Evolutionary conservation across 2,329 filamentous ascomycete genomes (phyloP).

Genomic region (Rhynchosporium secalis): DNA sequence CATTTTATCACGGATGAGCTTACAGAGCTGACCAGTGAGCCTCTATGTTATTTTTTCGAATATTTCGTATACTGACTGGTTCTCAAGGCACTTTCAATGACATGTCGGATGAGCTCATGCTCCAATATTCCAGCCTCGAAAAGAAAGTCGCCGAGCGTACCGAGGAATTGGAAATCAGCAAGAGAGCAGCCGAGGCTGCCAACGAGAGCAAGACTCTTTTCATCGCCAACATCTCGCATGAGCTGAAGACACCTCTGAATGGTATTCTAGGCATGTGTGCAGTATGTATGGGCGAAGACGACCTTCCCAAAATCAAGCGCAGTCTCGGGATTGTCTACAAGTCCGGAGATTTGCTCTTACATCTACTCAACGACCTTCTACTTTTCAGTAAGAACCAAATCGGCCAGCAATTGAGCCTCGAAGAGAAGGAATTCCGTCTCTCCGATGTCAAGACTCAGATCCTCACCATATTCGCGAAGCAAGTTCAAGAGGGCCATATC

Average conservation of each 20-base stretch:
- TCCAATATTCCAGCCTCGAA: slow-evolving; percentile 83
- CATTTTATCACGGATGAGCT: slow-evolving; percentile 80
- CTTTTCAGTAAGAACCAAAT: slow-evolving; percentile 97
- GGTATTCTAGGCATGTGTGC: slow-evolving; percentile 94
- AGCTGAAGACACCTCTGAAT: slow-evolving; percentile 92
- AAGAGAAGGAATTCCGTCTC: slow-evolving; percentile 82
- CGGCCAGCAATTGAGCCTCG: slow-evolving; percentile 76
- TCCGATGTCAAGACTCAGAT: slow-evolving; percentile 84
- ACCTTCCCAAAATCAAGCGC: slow-evolving; percentile 73
- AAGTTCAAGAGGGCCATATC: slow-evolving; percentile 78
- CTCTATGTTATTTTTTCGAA: background rate
- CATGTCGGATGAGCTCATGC: slow-evolving; percentile 87
- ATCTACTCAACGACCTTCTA: slow-evolving; percentile 83
- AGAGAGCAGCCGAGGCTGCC: slow-evolving; percentile 89
- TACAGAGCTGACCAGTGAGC: slow-evolving; percentile 56
- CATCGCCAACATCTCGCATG: slow-evolving; percentile 87
- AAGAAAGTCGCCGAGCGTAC: slow-evolving; percentile 83
- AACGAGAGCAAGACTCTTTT: slow-evolving; percentile 98
- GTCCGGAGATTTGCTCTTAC: slow-evolving; percentile 79
- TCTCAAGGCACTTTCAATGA: slow-evolving; percentile 72
- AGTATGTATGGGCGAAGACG: slow-evolving; percentile 89
- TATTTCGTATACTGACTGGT: slow-evolving; percentile 52
- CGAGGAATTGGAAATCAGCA: slow-evolving; percentile 81
- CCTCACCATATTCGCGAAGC: slow-evolving; percentile 84
- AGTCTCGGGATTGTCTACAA: slow-evolving; percentile 88